phyloP scores from a whole-genome alignment of 352 stramenopile species.

The Pythium insidiosum region DNA sequence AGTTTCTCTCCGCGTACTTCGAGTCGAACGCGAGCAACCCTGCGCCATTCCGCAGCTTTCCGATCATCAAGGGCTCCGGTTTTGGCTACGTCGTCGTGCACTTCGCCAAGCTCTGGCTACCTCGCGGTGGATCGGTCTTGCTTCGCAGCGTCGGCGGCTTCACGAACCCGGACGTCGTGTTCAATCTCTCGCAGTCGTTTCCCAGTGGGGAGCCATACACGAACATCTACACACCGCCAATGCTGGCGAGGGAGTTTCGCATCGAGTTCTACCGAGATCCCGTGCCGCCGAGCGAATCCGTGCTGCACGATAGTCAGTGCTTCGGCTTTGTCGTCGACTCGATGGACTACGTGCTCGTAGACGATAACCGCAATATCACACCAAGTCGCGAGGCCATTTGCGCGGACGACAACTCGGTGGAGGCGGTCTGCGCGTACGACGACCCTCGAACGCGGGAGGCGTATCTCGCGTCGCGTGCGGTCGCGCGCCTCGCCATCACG shows the following conservation, averaged over 20 bases:
- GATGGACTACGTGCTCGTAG: constrained; percentile 37
- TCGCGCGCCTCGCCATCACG: constrained; percentile 44
- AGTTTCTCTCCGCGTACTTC: constrained; percentile 37
- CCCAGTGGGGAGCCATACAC: constrained; percentile 17
- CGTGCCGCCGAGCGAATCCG: background rate
- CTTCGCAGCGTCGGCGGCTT: constrained; percentile 39
- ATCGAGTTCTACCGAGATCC: constrained; percentile 41
- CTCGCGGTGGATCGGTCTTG: constrained; percentile 27
- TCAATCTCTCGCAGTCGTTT: constrained; percentile 34
- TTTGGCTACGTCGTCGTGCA: constrained; percentile 50
- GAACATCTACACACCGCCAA: constrained; percentile 19
- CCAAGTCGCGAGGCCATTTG: constrained; percentile 39
- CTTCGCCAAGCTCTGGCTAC: constrained; percentile 37
- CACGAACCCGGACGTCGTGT: constrained; percentile 17
- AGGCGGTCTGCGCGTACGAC: constrained; percentile 45
- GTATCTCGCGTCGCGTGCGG: constrained; percentile 31
- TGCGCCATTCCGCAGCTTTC: constrained; percentile 33
- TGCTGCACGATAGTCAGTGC: constrained; percentile 20
- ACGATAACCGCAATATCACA: constrained; percentile 28
- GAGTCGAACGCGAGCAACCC: constrained; percentile 20
- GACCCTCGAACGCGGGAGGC: constrained; percentile 16
- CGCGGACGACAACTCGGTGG: constrained; percentile 45
- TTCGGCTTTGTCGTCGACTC: constrained; percentile 48
- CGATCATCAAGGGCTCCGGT: constrained; percentile 35
- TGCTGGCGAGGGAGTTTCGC: constrained; percentile 43